A percentile compares a stretch with the other conserved stretches of the same genome.
Evolutionary conservation across 345 rosid species (phyloP).

Genomic region (Combretum micranthum): DNA sequence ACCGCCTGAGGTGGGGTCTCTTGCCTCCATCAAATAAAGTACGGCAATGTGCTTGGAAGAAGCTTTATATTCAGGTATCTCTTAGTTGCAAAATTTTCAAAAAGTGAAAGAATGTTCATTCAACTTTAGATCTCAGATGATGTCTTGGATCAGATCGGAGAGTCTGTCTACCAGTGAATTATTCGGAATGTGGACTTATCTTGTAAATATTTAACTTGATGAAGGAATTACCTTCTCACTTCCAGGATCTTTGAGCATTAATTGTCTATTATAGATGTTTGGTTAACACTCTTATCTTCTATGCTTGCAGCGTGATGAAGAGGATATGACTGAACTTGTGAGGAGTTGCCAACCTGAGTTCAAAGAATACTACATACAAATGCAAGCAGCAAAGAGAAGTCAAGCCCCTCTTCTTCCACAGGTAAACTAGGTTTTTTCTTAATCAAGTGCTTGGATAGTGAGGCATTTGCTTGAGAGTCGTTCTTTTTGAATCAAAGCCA

Average conservation of each 20-base stretch:
- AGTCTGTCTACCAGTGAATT: too few species aligned
- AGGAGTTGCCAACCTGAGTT: constrained; percentile 72
- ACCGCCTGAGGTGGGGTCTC: constrained; percentile 82
- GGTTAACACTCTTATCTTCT: not conserved
- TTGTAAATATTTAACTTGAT: too few species aligned
- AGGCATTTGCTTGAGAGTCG: not conserved
- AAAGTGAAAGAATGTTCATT: too few species aligned
- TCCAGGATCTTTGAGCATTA: not conserved
- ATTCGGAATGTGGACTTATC: too few species aligned
- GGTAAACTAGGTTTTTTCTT: constrained; percentile 30
- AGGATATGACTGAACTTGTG: constrained; percentile 75
- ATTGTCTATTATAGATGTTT: too few species aligned
- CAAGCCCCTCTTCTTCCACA: constrained; percentile 87
- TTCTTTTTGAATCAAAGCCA: not conserved
- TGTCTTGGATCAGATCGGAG: too few species aligned
- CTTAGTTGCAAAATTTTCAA: too few species aligned
- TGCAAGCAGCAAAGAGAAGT: constrained; percentile 93
- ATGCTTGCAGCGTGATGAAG: constrained; percentile 68
- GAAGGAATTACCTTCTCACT: too few species aligned
- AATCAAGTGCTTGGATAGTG: not conserved
- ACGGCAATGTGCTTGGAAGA: constrained; percentile 83
- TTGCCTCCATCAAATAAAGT: constrained; percentile 48
- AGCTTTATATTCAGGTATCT: constrained; percentile 75
- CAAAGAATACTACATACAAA: constrained; percentile 83
- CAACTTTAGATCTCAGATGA: too few species aligned